phyloP scores from a whole-genome alignment of 441 rosid genomes.

The Macaranga tanarius region DNA sequence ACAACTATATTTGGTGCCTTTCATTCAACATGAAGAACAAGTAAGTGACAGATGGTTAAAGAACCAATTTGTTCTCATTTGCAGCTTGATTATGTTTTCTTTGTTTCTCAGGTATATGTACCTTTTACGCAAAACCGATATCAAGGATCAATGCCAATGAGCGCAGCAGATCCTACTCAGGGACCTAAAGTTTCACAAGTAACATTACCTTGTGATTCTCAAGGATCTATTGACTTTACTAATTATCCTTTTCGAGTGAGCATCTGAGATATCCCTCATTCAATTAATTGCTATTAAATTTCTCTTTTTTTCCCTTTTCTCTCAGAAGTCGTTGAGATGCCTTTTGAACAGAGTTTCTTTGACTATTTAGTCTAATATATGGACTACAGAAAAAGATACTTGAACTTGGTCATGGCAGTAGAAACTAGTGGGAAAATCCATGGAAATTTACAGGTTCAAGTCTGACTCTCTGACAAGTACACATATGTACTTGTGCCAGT shows the following conservation, averaged over 20 bases:
- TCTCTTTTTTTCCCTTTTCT: not conserved
- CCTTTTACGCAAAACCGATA: slow-evolving; percentile 58
- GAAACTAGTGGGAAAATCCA: not conserved
- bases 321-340: not conserved
- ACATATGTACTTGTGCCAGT: not conserved
- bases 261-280: slow-evolving; percentile 5
- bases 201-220: slow-evolving; percentile 76
- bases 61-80: not conserved
- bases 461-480: not conserved
- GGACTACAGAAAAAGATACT: not conserved
- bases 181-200: slow-evolving; percentile 74
- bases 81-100: slow-evolving; percentile 14
- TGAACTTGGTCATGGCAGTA: not conserved
- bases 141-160: slow-evolving; percentile 65
- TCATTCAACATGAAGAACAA: slow-evolving; percentile 75
- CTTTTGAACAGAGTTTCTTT: not conserved
- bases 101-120: slow-evolving; percentile 60
- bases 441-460: not conserved
- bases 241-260: slow-evolving; percentile 86
- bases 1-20: slow-evolving; percentile 78
- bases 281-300: not conserved
- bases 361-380: not conserved
- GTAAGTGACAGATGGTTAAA: slow-evolving; percentile 35
- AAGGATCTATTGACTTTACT: slow-evolving; percentile 81
- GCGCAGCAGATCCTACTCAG: slow-evolving; percentile 54